These are phyloP conservation scores for Aureobasidium sp. DNA, from an alignment of 2,329 filamentous ascomycete genomes.

Conservation along the genomic window DNA sequence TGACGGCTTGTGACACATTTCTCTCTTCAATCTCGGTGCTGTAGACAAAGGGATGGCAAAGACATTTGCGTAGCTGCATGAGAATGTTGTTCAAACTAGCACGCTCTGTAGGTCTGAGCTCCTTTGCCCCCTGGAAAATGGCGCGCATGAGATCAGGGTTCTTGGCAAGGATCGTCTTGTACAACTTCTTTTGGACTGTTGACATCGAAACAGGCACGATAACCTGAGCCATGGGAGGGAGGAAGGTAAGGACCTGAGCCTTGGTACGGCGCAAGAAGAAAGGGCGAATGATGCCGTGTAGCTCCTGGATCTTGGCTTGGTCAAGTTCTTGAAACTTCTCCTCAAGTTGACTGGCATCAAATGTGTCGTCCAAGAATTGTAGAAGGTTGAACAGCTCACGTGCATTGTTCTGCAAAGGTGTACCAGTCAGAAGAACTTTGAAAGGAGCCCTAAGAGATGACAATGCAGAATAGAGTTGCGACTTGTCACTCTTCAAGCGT, in stretches of 20 bases:
- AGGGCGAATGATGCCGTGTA: conserved; percentile 75
- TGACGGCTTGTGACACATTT: conserved; percentile 48
- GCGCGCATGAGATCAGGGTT: conserved; percentile 82
- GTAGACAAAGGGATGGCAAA: conserved; percentile 96
- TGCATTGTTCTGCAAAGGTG: conserved; percentile 91
- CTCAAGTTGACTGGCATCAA: conserved; percentile 65
- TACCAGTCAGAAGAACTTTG: conserved; percentile 76
- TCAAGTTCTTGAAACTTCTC: conserved; percentile 68
- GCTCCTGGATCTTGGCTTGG: conserved; percentile 67
- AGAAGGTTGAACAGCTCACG: conserved; percentile 93
- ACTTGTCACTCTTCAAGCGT: conserved; percentile 86
- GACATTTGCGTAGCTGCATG: conserved; percentile 86
- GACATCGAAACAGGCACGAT: conserved; percentile 97
- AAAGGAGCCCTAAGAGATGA: conserved; percentile 68
- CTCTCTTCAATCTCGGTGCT: conserved; percentile 83
- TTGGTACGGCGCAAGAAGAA: conserved; percentile 74
- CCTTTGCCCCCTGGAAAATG: conserved; percentile 56
- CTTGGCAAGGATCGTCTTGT: conserved; percentile 86
- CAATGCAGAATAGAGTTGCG: conserved; percentile 68
- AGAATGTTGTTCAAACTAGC: conserved; percentile 87
- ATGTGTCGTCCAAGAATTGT: conserved; percentile 74
- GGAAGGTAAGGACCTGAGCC: conserved; percentile 77
- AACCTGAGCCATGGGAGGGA: conserved; percentile 89
- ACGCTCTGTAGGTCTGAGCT: conserved; percentile 59
- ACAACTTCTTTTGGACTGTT: conserved; percentile 83